Evolutionary conservation across 208 protist genomes (phyloP).

Genomic region (Trypanosoma theileri): DNA sequence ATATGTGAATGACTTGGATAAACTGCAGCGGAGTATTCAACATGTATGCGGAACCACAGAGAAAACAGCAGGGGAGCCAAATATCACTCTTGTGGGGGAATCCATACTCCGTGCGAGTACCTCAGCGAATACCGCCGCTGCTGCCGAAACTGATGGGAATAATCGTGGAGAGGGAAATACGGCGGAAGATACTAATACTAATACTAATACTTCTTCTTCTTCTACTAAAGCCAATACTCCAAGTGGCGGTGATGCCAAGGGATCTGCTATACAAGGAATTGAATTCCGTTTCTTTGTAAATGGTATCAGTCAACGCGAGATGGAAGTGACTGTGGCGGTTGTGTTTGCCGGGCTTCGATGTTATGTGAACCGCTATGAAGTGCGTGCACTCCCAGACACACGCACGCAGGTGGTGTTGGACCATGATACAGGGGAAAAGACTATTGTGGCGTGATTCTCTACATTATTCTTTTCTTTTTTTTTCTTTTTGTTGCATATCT

Average conservation of each 20-base stretch:
- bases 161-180: background rate
- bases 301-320: conserved; percentile 39
- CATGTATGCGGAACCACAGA: conserved; percentile 38
- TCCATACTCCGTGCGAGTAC: background rate
- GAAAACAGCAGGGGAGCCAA: conserved; percentile 31
- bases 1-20: conserved; percentile 33
- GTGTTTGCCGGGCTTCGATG: conserved; percentile 58
- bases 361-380: conserved; percentile 55
- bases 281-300: conserved; percentile 64
- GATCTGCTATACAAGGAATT: conserved; percentile 33
- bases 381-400: conserved; percentile 56
- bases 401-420: conserved; percentile 59
- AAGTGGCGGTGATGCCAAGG: conserved; percentile 1
- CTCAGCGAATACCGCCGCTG: background rate
- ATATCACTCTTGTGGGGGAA: conserved; percentile 31
- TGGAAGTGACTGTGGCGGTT: conserved; percentile 66
- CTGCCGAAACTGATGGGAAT: too few relatives aligned
- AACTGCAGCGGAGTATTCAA: conserved; percentile 51
- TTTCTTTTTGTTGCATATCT: conserved; percentile 4
- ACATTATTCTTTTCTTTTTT: conserved; percentile 17
- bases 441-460: conserved; percentile 36
- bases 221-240: conserved; percentile 25
- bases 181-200: background rate
- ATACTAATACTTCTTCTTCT: conserved; percentile 5
- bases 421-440: conserved; percentile 55